Evolutionary conservation across 768 basidiomycete genomes (phyloP).

Genomic region (Tricholoma terreum): DNA sequence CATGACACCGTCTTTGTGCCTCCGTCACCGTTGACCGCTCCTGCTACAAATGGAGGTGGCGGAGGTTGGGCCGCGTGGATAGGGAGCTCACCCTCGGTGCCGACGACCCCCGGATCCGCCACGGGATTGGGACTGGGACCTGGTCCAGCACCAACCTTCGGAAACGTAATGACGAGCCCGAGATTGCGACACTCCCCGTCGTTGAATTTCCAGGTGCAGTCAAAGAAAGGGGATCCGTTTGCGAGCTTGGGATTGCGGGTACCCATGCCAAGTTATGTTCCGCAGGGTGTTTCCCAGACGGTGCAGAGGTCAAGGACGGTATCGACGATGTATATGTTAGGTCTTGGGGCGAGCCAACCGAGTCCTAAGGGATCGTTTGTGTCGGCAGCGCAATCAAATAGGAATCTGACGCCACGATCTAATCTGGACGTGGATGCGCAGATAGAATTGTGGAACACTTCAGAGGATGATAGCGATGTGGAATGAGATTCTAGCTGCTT

Average conservation of each 20-base stretch:
- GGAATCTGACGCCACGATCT: neutral
- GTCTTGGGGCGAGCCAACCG: constrained; percentile 44
- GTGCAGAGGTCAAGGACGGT: constrained; percentile 43
- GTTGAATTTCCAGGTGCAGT: constrained; percentile 15
- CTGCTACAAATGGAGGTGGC: constrained; percentile 11
- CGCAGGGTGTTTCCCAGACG: constrained; percentile 7
- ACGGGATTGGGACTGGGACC: constrained; percentile 21
- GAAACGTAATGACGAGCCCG: constrained; percentile 67
- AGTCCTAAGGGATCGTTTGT: constrained; percentile 21
- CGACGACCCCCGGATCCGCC: constrained; percentile 40
- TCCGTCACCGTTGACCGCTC: no score
- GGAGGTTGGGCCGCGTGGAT: constrained; percentile 61
- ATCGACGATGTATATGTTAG: constrained; percentile 67
- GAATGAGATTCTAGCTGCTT: no score
- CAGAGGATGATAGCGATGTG: constrained; percentile 21
- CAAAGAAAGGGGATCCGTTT: constrained; percentile 35
- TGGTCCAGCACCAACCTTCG: constrained; percentile 57
- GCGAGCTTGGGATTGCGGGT: constrained; percentile 49
- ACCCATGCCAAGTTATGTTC: constrained; percentile 51
- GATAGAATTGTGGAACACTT: constrained; percentile 14
- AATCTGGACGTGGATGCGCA: neutral
- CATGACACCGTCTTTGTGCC: constrained; percentile 39
- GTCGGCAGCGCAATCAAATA: neutral
- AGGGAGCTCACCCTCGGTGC: constrained; percentile 28
- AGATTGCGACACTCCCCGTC: constrained; percentile 46